Evolutionary conservation across 2,329 filamentous ascomycete species (phyloP).

Genomic region (Fusarium setosum): DNA sequence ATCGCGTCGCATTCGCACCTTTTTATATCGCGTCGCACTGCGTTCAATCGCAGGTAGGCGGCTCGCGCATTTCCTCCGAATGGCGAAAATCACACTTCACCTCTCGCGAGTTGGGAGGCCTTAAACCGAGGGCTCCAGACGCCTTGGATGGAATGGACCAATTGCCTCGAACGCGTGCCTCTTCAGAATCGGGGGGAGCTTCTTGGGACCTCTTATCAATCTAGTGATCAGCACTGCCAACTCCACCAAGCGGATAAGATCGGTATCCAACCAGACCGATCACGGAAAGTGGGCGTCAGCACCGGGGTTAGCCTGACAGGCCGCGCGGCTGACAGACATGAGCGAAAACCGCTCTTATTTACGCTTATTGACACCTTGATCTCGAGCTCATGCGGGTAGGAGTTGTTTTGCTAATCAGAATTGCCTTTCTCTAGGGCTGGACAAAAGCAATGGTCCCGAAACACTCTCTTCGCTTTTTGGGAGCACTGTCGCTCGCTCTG

Average conservation of each 20-base stretch:
- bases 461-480: slow-evolving; percentile 11
- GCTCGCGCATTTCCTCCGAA: background rate
- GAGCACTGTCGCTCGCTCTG: slow-evolving; percentile 22
- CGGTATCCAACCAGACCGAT: slow-evolving; percentile 13
- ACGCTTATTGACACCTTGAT: slow-evolving; percentile 7
- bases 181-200: background rate
- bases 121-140: background rate
- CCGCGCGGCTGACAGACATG: slow-evolving; percentile 32
- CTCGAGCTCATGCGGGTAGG: background rate
- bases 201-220: slow-evolving; percentile 32
- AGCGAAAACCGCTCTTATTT: background rate
- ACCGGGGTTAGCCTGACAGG: slow-evolving; percentile 21
- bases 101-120: background rate
- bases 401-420: background rate
- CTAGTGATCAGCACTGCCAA: slow-evolving; percentile 8
- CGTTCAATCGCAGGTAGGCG: background rate
- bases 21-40: slow-evolving; percentile 3
- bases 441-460: slow-evolving; percentile 27
- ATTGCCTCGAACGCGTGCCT: background rate
- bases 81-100: background rate
- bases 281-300: slow-evolving; percentile 22
- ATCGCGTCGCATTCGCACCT: background rate
- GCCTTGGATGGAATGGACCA: background rate
- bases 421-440: background rate
- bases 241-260: slow-evolving; percentile 26